Evolutionary conservation across 768 basidiomycete species (phyloP).

Genomic region (Termitomyces titanicus): DNA sequence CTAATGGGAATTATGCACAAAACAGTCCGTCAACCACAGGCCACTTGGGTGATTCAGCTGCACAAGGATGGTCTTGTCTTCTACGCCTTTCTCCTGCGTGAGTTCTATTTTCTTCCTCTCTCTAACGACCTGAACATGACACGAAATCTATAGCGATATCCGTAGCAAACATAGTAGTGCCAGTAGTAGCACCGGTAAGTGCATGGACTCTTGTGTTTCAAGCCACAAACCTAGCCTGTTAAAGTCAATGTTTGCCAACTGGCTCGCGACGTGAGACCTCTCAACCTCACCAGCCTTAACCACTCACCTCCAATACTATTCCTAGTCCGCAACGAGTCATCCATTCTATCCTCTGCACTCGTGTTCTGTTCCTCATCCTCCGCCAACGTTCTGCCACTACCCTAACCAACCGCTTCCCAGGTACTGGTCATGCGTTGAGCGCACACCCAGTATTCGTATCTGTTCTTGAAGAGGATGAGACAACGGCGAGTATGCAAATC

Average conservation of each 20-base stretch:
- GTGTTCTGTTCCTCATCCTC: constrained; percentile 38
- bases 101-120: constrained; percentile 5
- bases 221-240: not conserved
- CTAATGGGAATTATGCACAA: not conserved
- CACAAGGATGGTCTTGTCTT: constrained; percentile 40
- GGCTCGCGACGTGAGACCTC: constrained; percentile 36
- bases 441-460: constrained; percentile 19
- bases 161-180: constrained; percentile 36
- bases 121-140: not conserved
- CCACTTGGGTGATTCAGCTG: constrained; percentile 33
- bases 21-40: constrained; percentile 31
- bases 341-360: constrained; percentile 39
- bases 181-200: constrained; percentile 32
- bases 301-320: not conserved
- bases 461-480: constrained; percentile 16
- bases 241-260: constrained; percentile 34
- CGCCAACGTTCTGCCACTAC: constrained; percentile 21
- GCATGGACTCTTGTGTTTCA: not conserved
- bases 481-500: constrained; percentile 7
- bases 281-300: too few species aligned
- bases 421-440: not conserved
- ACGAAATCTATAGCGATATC: constrained; percentile 25
- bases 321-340: constrained; percentile 38
- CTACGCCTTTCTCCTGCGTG: constrained; percentile 36
- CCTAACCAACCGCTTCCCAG: constrained; percentile 16